These are phyloP conservation scores for Acanthamoeba castellanii DNA, from an alignment of 208 protist genomes.

Conservation along the genomic window DNA sequence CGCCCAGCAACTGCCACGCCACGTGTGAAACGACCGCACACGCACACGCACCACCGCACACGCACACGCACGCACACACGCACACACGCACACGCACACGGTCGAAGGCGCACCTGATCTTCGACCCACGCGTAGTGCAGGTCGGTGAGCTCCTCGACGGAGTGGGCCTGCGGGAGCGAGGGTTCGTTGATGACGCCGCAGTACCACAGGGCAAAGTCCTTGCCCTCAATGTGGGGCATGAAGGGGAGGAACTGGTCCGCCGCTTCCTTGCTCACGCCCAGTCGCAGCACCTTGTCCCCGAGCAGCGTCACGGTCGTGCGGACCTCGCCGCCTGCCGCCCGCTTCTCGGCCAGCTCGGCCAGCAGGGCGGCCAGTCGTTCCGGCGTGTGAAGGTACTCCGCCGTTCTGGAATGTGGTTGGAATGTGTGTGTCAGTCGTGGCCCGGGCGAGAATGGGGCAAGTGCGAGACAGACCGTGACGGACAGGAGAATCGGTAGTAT, in stretches of 20 bases:
- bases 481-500: slow-evolving; percentile 11
- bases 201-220: slow-evolving; percentile 36
- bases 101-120: background rate
- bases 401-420: slow-evolving; percentile 1
- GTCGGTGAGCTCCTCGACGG: background rate
- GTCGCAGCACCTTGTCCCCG: background rate
- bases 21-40: too few species aligned
- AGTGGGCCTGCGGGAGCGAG: slow-evolving; percentile 11
- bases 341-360: background rate
- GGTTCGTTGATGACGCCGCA: slow-evolving; percentile 31
- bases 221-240: background rate
- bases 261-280: background rate
- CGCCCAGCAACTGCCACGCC: background rate
- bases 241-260: background rate
- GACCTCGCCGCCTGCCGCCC: background rate
- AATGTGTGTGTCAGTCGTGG: background rate
- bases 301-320: background rate
- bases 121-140: slow-evolving; percentile 14
- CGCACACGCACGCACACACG: too few species aligned
- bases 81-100: too few species aligned
- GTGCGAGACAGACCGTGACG: background rate
- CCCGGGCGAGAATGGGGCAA: background rate
- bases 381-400: background rate
- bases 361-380: background rate
- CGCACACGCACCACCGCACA: too few species aligned